Percentiles rank a stretch among this genome's conserved stretches.
Evolutionary conservation across 768 basidiomycete species (phyloP).

Genomic region (Mycena olivaceomarginata): DNA sequence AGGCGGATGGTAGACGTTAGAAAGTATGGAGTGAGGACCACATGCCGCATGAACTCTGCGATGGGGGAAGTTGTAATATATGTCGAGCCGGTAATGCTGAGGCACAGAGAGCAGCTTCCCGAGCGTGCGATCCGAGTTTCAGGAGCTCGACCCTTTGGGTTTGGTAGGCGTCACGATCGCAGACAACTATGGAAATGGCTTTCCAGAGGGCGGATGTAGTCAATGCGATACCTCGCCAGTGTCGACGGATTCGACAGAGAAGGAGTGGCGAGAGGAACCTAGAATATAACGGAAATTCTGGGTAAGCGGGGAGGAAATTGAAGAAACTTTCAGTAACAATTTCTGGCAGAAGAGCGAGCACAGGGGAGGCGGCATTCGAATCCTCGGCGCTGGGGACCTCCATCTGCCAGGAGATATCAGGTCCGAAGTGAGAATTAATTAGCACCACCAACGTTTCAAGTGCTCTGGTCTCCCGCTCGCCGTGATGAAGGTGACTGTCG

Average conservation of each 20-base stretch:
- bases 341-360: background rate
- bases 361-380: background rate
- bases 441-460: too few species aligned
- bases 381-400: background rate
- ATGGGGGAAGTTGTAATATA: background rate
- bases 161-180: too few species aligned
- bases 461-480: too few species aligned
- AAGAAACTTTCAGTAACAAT: background rate
- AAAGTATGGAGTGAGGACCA: constrained; percentile 5
- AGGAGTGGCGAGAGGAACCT: constrained; percentile 3
- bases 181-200: background rate
- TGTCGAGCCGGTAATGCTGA: background rate
- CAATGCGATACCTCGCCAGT: constrained; percentile 23
- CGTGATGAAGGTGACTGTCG: too few species aligned
- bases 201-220: constrained; percentile 19
- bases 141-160: too few species aligned
- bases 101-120: background rate
- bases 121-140: background rate
- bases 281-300: background rate
- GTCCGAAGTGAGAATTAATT: too few species aligned
- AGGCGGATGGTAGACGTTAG: background rate
- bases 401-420: too few species aligned
- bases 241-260: constrained; percentile 10
- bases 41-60: too few species aligned
- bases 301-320: constrained; percentile 19